Evolutionary conservation across 2,329 filamentous ascomycete genomes (phyloP).

Genomic region (Didymella lethalis): DNA sequence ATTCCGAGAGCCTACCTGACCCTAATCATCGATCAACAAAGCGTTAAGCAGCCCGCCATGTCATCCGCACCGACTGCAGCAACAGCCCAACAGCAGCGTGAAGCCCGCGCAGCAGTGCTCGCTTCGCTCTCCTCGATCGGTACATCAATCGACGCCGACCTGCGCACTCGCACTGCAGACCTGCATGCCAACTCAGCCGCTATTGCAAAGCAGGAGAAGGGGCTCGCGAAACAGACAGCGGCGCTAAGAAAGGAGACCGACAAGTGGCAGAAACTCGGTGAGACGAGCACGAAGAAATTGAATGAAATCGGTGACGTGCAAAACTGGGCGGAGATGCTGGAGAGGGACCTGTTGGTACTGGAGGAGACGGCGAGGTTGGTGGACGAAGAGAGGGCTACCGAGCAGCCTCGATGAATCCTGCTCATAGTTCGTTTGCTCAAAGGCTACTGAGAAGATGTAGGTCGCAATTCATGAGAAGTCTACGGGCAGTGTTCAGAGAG

Average conservation of each 20-base stretch:
- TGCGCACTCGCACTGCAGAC: conserved; percentile 71
- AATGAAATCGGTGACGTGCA: conserved; percentile 84
- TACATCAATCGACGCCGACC: conserved; percentile 72
- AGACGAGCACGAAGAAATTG: conserved; percentile 68
- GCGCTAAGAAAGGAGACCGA: conserved; percentile 70
- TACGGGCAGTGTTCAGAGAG: not conserved
- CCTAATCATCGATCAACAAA: not conserved
- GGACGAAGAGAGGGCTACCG: conserved; percentile 33
- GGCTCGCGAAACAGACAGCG: conserved; percentile 67
- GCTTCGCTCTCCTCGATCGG: conserved; percentile 64
- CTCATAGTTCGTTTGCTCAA: not conserved
- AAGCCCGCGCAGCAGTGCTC: conserved; percentile 61
- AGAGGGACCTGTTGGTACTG: conserved; percentile 51
- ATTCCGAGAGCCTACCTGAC: not conserved
- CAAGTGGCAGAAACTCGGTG: conserved; percentile 69
- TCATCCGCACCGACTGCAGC: conserved; percentile 38
- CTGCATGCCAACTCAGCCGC: conserved; percentile 74
- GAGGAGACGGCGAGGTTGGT: conserved; percentile 52
- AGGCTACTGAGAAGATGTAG: not conserved
- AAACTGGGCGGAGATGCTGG: conserved; percentile 87
- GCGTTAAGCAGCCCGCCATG: conserved; percentile 27
- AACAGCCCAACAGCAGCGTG: conserved; percentile 50
- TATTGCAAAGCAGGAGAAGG: conserved; percentile 72
- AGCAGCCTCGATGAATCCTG: not conserved
- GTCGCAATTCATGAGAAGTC: not conserved